Evolutionary conservation across 352 stramenopile genomes (phyloP), one percentile per base, ranked within the genome.

Genomic region (Peronosclerospora sorghi): DNA sequence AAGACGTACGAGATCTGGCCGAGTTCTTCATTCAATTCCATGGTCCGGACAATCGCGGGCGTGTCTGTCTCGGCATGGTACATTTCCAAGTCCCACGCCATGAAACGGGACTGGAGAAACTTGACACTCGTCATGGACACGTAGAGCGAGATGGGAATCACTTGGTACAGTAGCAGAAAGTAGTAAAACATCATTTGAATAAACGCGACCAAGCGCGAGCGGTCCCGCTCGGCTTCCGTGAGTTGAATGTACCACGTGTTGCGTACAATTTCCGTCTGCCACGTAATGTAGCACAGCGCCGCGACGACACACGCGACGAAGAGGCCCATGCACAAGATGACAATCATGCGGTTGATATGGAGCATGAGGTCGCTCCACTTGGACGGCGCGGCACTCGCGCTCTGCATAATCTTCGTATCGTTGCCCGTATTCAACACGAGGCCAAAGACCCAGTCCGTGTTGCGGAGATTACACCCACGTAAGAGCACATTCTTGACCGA

Each of bases 1-100:
- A 99, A 99, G 9, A 99, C 92, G 63, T 99, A 98, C 49, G 97
- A 90, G 52, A 99, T 96, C 69, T 98, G 87, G 0, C 95, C 96
- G 1, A 98, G 63, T 41, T 97, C 87, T 68, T 96, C 92, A 29
- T 96, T 96, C 35, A 98, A 83, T 39, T 96, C 94, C 12, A 86
- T 95, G 0, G 83, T 96, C 0, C 93, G 80, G 4, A 83, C 92
- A n/a, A 82, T 84, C 0, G 94, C 84, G 0, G 72, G 68, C 7
- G 65, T 59, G 0, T 67, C 78, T 0, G 67, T 82, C 20, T 70
- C 52, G 0, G 54, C 20, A 15, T 65, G 82, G 8, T 56, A 55
- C 55, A 93, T 82, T 24, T 73, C 71, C 0, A 68, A 73, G 19
- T 93, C 80, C 13, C 58, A 83, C 34, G 97, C 86, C 30, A 99